Evolutionary conservation across 345 rosid species (phyloP).

Genomic region (Gossypium arboreum): DNA sequence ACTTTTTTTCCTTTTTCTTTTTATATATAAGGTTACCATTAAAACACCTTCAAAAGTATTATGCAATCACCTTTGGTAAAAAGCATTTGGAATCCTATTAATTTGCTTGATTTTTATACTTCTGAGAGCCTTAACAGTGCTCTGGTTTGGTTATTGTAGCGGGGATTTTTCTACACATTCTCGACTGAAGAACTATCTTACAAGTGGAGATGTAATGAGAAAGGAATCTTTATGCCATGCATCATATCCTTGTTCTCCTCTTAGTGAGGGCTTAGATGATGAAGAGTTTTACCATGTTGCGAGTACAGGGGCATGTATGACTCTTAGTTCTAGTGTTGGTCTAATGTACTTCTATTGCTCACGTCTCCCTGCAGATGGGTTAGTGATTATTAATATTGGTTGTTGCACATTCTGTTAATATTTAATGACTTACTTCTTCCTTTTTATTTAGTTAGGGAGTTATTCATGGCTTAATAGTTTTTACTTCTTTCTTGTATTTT

Average conservation of each 20-base stretch:
- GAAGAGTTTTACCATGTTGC: constrained; percentile 46
- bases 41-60: not conserved
- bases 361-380: constrained; percentile 88
- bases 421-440: not conserved
- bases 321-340: constrained; percentile 54
- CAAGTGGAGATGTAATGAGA: constrained; percentile 71
- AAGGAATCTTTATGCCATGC: constrained; percentile 58
- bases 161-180: constrained; percentile 45
- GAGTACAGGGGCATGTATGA: constrained; percentile 59
- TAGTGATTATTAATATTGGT: constrained; percentile 25
- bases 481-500: not conserved
- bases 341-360: constrained; percentile 80
- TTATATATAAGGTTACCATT: not conserved
- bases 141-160: constrained; percentile 27
- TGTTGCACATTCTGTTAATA: not conserved
- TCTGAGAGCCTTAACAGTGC: not conserved
- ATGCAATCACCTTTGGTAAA: not conserved
- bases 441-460: not conserved
- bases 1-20: too few species aligned
- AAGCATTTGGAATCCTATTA: not conserved
- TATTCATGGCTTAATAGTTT: not conserved
- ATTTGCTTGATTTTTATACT: not conserved
- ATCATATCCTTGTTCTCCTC: constrained; percentile 51
- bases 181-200: constrained; percentile 54
- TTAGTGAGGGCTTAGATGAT: constrained; percentile 24